Percentiles rank a stretch among this genome's conserved stretches.
Evolutionary conservation across 225 moss, liverwort and hornwort species (phyloP).

Genomic region (Climacium dendroides): DNA sequence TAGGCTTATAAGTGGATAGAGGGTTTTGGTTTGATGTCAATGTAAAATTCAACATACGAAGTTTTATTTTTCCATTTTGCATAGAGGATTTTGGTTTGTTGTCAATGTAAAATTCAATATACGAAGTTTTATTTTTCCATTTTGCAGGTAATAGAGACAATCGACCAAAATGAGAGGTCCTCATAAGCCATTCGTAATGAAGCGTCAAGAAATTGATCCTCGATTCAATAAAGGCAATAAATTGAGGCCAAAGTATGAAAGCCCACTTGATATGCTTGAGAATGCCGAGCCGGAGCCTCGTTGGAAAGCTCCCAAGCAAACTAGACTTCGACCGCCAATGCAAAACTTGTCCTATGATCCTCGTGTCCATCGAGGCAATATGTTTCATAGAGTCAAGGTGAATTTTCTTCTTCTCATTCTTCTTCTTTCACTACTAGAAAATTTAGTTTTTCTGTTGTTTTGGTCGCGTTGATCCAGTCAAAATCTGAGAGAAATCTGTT

Average conservation of each 20-base stretch:
- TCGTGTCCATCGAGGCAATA: constrained; percentile 19
- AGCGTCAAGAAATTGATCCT: constrained; percentile 12
- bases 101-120: background rate
- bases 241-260: constrained; percentile 39
- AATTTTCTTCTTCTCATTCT: background rate
- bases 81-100: too few relatives aligned
- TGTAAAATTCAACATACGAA: background rate
- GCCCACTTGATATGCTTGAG: constrained; percentile 20
- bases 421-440: too few relatives aligned
- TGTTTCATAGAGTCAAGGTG: constrained; percentile 22
- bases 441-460: too few relatives aligned
- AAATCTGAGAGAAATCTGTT: too few relatives aligned
- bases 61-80: background rate
- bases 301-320: constrained; percentile 25
- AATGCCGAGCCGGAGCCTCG: background rate
- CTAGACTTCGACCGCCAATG: constrained; percentile 27
- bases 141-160: background rate
- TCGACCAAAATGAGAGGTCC: background rate
- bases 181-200: background rate
- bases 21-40: background rate
- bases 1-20: background rate
- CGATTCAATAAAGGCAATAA: constrained; percentile 44
- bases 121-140: background rate
- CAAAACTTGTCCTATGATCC: constrained; percentile 50
- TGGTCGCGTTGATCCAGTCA: too few relatives aligned